Base-by-base conservation (phyloP, 2,329 filamentous ascomycete species). In the Fusarium sp. region DNA sequence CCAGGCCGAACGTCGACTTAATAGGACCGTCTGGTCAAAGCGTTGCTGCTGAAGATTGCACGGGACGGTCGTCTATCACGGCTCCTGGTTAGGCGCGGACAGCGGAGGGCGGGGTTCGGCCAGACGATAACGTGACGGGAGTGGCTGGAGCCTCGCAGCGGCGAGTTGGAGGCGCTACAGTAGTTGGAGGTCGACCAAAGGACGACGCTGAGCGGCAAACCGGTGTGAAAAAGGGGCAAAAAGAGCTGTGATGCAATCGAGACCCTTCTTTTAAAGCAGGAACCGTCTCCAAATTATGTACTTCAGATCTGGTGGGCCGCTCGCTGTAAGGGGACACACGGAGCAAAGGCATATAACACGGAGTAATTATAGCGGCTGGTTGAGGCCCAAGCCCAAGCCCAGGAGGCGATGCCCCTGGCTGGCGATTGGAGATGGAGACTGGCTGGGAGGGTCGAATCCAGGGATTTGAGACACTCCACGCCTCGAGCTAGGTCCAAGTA, bases 101-200 rank as follows among this genome's bases (percentile, higher is more conserved):
- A 51, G 70, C 66, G 63, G 61, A 74, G 66, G 72, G 73, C 73
- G 73, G 73, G 73, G 73, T 75, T 70, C 70, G 58, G 56, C 55
- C 51, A 52, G 23, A 56, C 61, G 62, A 75, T 73, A 76, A 76
- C 73, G 73, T 75, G 73, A 75, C 67, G 62, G 67, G 73, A 76
- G 70, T 75, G 73, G 73, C 72, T 75, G 68, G 61, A 72, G 66
- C 64, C 62, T 57, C 71, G 67, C 62, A 62, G 39, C 13, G 67
- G 60, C 39, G 52, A 71, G 55, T 52, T 63, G 57, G 54, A 71
- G 58, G 65, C 68, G 58, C 51, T 66, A 56, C 57, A 51, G 52
- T 54, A 52, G 23, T 23, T 23, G 23, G 31, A 51, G 23, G 52
- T 47, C 53, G 41, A 61, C 56, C 43, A 44, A 44, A 60, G 18